Percentiles rank a stretch among this genome's conserved stretches.
Conservation (phyloP, 306 rosid genomes). For the Begonia peltatifolia region DNA sequence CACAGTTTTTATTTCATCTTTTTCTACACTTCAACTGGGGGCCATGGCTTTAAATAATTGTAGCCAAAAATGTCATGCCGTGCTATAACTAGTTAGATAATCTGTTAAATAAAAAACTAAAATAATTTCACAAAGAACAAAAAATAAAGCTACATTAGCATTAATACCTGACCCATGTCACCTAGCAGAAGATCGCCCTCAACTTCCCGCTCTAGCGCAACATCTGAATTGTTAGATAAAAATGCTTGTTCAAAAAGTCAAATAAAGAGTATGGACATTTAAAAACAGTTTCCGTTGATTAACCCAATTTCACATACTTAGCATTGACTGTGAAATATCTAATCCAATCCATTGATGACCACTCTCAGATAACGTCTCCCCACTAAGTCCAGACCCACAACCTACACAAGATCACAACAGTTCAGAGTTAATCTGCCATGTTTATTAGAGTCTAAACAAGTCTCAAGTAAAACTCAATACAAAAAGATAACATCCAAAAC, state of each 20-base stretch:
- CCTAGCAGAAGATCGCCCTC: conserved; percentile 82
- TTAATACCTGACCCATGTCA: conserved; percentile 92
- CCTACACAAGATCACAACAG: conserved; percentile 23
- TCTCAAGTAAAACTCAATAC: too few species aligned
- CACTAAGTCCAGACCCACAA: conserved; percentile 94
- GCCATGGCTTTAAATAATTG: too few species aligned
- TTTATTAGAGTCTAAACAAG: not conserved
- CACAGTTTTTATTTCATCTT: too few species aligned
- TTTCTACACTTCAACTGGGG: too few species aligned
- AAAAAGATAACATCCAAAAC: too few species aligned
- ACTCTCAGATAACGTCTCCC: conserved; percentile 62
- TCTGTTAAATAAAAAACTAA: too few species aligned
- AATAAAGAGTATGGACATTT: not conserved
- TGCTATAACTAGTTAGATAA: too few species aligned
- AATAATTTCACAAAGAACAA: too few species aligned
- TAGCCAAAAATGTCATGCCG: too few species aligned
- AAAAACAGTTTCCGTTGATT: not conserved
- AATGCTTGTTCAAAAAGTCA: not conserved
- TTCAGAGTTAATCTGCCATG: conserved; percentile 1
- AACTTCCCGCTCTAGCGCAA: conserved; percentile 78
- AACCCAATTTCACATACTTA: conserved; percentile 32
- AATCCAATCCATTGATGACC: conserved; percentile 93
- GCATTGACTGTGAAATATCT: conserved; percentile 93
- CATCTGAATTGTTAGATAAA: conserved; percentile 23
- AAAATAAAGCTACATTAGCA: too few species aligned